These are phyloP conservation scores for Ophiostoma perfectum DNA, from an alignment of 2,329 filamentous ascomycete genomes.

Conservation along the genomic window DNA sequence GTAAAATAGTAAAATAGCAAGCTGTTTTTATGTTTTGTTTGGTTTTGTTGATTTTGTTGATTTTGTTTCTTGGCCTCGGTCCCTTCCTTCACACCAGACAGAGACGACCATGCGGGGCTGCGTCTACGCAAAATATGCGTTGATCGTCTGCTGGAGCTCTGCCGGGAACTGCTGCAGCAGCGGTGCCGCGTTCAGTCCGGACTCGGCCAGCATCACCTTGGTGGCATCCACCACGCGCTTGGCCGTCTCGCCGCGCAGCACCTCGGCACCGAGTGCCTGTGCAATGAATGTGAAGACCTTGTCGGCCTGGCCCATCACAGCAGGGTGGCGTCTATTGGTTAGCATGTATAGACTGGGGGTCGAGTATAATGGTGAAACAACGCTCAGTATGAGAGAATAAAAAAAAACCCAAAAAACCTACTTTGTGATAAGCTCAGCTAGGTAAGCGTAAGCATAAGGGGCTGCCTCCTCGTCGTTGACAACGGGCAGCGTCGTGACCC, in stretches of 20 bases:
- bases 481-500: conserved; percentile 87
- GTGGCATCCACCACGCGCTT: conserved; percentile 69
- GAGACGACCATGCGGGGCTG: too few species aligned
- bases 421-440: conserved; percentile 89
- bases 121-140: conserved; percentile 58
- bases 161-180: conserved; percentile 69
- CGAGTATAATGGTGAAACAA: neutral
- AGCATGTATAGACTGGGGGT: conserved; percentile 10
- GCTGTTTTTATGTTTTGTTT: neutral
- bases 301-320: conserved; percentile 68
- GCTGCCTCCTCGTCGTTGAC: conserved; percentile 95
- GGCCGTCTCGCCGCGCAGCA: conserved; percentile 78
- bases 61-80: neutral
- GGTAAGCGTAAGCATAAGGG: conserved; percentile 89
- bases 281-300: conserved; percentile 82
- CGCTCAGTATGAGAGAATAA: neutral
- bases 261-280: conserved; percentile 85
- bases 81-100: neutral
- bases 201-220: conserved; percentile 68
- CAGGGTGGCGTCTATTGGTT: conserved; percentile 68
- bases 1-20: too few species aligned
- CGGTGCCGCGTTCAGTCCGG: conserved; percentile 69
- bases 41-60: neutral
- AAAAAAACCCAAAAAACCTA: conserved; percentile 55
- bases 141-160: conserved; percentile 75